Evolutionary conservation across 2,329 filamentous ascomycete species (phyloP), one percentile per base, ranked within the genome.

Genomic region (Alternaria sp.): DNA sequence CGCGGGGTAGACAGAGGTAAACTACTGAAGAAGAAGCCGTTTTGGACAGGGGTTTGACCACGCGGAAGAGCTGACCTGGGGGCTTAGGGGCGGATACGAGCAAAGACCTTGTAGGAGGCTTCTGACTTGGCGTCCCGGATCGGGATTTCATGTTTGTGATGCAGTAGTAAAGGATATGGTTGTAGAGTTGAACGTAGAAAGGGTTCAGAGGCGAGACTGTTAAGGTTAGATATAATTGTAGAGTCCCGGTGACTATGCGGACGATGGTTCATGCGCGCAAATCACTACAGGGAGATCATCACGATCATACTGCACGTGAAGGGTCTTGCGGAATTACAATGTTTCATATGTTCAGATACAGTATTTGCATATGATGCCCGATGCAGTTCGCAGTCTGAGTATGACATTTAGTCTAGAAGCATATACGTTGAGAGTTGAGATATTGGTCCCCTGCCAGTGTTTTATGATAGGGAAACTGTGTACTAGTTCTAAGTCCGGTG

Each of bases 1-100:
- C 24, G 47, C 64, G 61, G 1, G 53, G 58, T 5, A 66, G 57
- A 22, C 63, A 65, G 3, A 66, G 61, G 8, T 43, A 57, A 12
- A 52, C 43, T 8, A n/a, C 47, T 2, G 32, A 16, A 14, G 14
- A 14, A 12, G 30, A 46, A 1, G 3, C 4, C 11, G 3, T 12
- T 2, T 9, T 18, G 5, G 53, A 55, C 6, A 64, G 41, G 0
- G 11, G 41, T 42, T 58, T 62, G 36, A 64, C 49, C 4, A 44
- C 51, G 53, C 59, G 53, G 43, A 64, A 66, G 3, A 59, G 44
- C 7, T 57, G 51, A 16, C n/a, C 11, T 46, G 54, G 57, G 22
- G 63, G 61, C 12, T 6, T 51, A 12, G 43, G 47, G 4, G 46
- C 28, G 4, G n/a, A 7, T 5, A n/a, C 12, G 18, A 43, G 8